Percentiles rank a stretch among this genome's conserved stretches.
Conservation (phyloP, 169 alveolate species). For the Cryptosporidium muris region DNA sequence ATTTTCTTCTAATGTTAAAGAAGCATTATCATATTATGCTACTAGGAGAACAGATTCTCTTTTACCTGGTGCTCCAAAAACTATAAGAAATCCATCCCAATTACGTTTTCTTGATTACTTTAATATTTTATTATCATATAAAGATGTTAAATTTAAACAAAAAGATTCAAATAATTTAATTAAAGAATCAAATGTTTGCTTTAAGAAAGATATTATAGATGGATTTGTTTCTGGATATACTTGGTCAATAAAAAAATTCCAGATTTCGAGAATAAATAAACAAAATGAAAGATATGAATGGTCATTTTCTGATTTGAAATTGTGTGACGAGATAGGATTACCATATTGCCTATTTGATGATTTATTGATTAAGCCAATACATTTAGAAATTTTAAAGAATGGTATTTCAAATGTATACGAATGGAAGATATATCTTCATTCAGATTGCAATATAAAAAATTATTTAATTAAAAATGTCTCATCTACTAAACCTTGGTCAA, state of each 20-base stretch:
- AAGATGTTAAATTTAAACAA: background rate
- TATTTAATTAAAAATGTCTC: slow-evolving; percentile 19
- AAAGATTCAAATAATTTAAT: background rate
- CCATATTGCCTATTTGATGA: slow-evolving; percentile 30
- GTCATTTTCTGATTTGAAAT: slow-evolving; percentile 25
- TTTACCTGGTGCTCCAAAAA: slow-evolving; percentile 55
- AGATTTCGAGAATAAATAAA: slow-evolving; percentile 26
- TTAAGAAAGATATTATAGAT: slow-evolving; percentile 63
- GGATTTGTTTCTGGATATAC: slow-evolving; percentile 58
- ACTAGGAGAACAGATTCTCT: slow-evolving; percentile 72
- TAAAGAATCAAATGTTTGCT: background rate
- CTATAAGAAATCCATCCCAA: slow-evolving; percentile 69
- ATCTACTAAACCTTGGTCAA: background rate
- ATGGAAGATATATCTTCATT: slow-evolving; percentile 54
- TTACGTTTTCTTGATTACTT: slow-evolving; percentile 52
- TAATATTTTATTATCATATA: slow-evolving; percentile 13
- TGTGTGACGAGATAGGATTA: slow-evolving; percentile 16
- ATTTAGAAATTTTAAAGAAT: slow-evolving; percentile 4
- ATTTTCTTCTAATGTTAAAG: slow-evolving; percentile 73
- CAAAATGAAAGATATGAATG: slow-evolving; percentile 44
- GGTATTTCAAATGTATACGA: slow-evolving; percentile 6
- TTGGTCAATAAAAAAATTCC: slow-evolving; percentile 35
- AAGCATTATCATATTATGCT: slow-evolving; percentile 77
- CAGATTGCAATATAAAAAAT: slow-evolving; percentile 39
- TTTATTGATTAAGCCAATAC: slow-evolving; percentile 15